A percentile compares a stretch with the other conserved stretches of the same genome.
Evolutionary conservation across 495 filamentous ascomycete species (phyloP).

Genomic region (Usnea hakonensis): DNA sequence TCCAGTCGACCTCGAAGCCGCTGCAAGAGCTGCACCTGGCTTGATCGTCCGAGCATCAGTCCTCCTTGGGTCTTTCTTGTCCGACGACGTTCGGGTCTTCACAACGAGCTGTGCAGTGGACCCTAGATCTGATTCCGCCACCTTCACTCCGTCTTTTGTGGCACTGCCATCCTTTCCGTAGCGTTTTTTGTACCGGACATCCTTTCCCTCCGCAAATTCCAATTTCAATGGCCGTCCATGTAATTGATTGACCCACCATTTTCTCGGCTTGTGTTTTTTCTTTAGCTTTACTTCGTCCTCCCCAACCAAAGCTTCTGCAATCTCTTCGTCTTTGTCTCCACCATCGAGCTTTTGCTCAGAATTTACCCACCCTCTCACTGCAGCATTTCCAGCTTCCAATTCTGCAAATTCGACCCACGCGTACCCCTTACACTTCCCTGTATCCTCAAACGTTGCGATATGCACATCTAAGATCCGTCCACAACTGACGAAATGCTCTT

Average conservation of each 20-base stretch:
- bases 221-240: constrained; percentile 71
- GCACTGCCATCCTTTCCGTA: constrained; percentile 59
- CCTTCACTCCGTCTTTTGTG: constrained; percentile 11
- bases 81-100: neutral
- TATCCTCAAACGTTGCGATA: constrained; percentile 91
- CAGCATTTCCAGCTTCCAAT: constrained; percentile 61
- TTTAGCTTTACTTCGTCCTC: constrained; percentile 24
- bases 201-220: constrained; percentile 88
- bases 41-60: constrained; percentile 25
- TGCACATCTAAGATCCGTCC: constrained; percentile 72
- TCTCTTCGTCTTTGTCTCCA: constrained; percentile 49
- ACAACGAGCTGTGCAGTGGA: neutral
- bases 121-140: constrained; percentile 29
- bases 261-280: constrained; percentile 54
- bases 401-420: constrained; percentile 89
- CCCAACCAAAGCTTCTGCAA: constrained; percentile 28
- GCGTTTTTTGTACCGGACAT: constrained; percentile 81
- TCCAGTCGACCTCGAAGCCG: constrained; percentile 53
- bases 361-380: constrained; percentile 72
- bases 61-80: constrained; percentile 7
- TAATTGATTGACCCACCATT: constrained; percentile 76
- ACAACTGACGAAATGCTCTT: constrained; percentile 72
- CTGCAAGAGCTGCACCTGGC: constrained; percentile 37
- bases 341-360: constrained; percentile 52
- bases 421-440: constrained; percentile 96